Evolutionary conservation across 306 rosid species (phyloP).

Genomic region (Datisca glomerata): DNA sequence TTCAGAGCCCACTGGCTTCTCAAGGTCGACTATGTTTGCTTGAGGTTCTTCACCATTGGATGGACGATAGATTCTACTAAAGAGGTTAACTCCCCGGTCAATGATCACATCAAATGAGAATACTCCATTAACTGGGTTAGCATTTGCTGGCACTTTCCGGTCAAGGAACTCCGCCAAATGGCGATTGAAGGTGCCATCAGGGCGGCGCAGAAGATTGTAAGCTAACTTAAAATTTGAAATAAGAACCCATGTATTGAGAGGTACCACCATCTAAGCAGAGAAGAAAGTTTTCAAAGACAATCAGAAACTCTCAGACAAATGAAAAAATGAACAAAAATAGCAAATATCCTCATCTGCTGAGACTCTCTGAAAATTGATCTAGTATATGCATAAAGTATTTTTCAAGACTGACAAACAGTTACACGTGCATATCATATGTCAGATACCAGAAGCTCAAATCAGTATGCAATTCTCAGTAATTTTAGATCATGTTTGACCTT

Average conservation of each 20-base stretch:
- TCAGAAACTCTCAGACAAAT: too few species aligned
- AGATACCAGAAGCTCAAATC: too few species aligned
- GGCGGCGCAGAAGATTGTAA: constrained; percentile 72
- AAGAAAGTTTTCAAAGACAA: too few species aligned
- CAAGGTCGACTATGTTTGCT: constrained; percentile 40
- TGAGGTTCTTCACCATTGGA: constrained; percentile 31
- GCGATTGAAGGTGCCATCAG: constrained; percentile 82
- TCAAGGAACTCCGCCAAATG: constrained; percentile 78
- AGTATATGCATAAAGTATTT: too few species aligned
- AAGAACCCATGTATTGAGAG: constrained; percentile 87
- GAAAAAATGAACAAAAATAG: too few species aligned
- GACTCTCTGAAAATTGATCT: too few species aligned
- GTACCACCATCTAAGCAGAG: constrained; percentile 60
- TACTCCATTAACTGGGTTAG: constrained; percentile 68
- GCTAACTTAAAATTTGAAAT: constrained; percentile 90
- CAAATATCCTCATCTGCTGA: too few species aligned
- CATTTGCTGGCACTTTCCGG: constrained; percentile 58
- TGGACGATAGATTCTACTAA: constrained; percentile 48
- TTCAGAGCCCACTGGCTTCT: constrained; percentile 46
- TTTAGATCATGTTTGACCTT: too few species aligned
- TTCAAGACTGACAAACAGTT: too few species aligned
- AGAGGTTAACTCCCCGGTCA: constrained; percentile 49
- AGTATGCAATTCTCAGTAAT: too few species aligned
- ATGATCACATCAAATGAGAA: constrained; percentile 79
- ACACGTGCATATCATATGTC: too few species aligned